Percentiles rank a stretch among this genome's conserved stretches.
These are phyloP conservation scores for Pleoardoris graminearum DNA, from an alignment of 2,329 filamentous ascomycete species.

Conservation along the genomic window DNA sequence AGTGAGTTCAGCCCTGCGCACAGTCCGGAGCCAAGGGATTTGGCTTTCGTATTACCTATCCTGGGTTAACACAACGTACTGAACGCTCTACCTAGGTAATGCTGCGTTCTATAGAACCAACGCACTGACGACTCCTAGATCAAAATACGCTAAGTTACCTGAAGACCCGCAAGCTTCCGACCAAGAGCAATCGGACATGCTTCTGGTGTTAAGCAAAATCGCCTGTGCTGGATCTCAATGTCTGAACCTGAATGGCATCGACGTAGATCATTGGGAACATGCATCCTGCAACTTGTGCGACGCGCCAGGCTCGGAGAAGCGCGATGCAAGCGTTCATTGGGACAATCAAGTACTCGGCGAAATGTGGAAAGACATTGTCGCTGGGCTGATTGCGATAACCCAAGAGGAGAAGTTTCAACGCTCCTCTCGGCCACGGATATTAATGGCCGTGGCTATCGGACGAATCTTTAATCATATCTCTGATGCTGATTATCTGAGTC, in stretches of 20 bases:
- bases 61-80: too few relatives aligned
- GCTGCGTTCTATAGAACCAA: neutral
- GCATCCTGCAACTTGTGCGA: slow-evolving; percentile 35
- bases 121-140: slow-evolving; percentile 24
- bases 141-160: slow-evolving; percentile 25
- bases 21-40: too few relatives aligned
- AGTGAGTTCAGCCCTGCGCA: slow-evolving; percentile 35
- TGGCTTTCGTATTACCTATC: too few relatives aligned
- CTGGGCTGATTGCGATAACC: slow-evolving; percentile 35
- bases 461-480: slow-evolving; percentile 70
- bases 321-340: slow-evolving; percentile 27
- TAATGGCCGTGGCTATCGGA: slow-evolving; percentile 56
- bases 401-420: slow-evolving; percentile 34
- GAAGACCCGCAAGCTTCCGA: slow-evolving; percentile 23
- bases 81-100: too few relatives aligned
- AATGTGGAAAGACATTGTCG: slow-evolving; percentile 40
- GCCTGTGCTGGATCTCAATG: slow-evolving; percentile 39
- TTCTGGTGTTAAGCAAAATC: slow-evolving; percentile 35
- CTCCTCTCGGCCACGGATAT: slow-evolving; percentile 34
- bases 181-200: slow-evolving; percentile 25
- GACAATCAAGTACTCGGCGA: slow-evolving; percentile 20
- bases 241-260: slow-evolving; percentile 12
- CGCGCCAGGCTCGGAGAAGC: neutral
- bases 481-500: slow-evolving; percentile 62
- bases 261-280: slow-evolving; percentile 16